Conservation (phyloP, 371 early-diverging fungal genomes). For the Syncephalastrum racemosum region DNA sequence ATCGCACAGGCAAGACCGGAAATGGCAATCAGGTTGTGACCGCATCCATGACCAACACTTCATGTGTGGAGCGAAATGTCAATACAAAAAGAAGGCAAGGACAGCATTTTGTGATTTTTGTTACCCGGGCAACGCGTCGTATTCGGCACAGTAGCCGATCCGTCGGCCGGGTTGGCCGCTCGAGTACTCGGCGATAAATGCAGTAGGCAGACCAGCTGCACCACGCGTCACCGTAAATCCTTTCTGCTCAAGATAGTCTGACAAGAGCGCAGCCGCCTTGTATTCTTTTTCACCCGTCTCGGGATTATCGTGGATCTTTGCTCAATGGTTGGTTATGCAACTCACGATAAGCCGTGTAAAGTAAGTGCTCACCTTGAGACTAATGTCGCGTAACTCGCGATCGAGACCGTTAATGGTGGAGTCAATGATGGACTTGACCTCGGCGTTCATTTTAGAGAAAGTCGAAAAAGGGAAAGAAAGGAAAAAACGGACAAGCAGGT, state of each 20-base stretch:
- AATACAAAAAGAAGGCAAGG: not conserved
- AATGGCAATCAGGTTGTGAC: slow-evolving; percentile 71
- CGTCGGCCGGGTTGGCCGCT: slow-evolving; percentile 39
- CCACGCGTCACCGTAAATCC: slow-evolving; percentile 56
- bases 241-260: slow-evolving; percentile 51
- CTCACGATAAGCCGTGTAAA: too few species aligned
- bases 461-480: too few species aligned
- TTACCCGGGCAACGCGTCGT: slow-evolving; percentile 63
- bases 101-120: slow-evolving; percentile 8
- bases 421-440: slow-evolving; percentile 25
- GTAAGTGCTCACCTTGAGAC: slow-evolving; percentile 38
- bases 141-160: slow-evolving; percentile 62
- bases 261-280: slow-evolving; percentile 51
- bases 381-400: slow-evolving; percentile 48
- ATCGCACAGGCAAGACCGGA: slow-evolving; percentile 66
- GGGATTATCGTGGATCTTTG: slow-evolving; percentile 63
- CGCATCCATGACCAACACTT: slow-evolving; percentile 67
- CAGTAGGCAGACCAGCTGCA: slow-evolving; percentile 59
- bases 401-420: slow-evolving; percentile 43
- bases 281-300: slow-evolving; percentile 63
- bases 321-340: not conserved
- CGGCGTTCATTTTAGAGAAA: slow-evolving; percentile 10
- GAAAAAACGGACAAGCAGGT: too few species aligned
- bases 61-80: not conserved
- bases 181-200: slow-evolving; percentile 61